These are phyloP conservation scores for Adansonia rubrostipa DNA, from an alignment of 441 rosid genomes.

Conservation along the genomic window DNA sequence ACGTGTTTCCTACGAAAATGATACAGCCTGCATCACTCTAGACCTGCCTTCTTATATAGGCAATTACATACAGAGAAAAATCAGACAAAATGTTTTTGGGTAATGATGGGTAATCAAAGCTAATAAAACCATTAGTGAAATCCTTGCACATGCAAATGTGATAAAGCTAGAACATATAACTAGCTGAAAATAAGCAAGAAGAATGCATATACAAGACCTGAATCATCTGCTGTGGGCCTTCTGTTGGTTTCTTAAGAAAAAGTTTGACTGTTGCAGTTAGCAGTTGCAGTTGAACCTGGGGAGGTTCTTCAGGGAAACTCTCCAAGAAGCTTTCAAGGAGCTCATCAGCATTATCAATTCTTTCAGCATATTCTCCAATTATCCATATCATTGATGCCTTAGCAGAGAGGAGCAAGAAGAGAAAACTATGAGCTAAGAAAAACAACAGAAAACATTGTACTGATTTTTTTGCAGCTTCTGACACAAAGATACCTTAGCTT, in stretches of 20 bases:
- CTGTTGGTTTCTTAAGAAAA: constrained; percentile 97
- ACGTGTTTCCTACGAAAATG: neutral
- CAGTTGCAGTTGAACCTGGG: constrained; percentile 96
- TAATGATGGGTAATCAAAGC: neutral
- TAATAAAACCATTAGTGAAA: neutral
- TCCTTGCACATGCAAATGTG: constrained; percentile 3
- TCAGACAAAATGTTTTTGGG: neutral
- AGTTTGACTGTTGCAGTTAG: constrained; percentile 96
- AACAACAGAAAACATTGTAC: constrained; percentile 22
- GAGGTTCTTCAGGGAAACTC: constrained; percentile 98
- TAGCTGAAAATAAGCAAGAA: constrained; percentile 18
- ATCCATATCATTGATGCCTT: constrained; percentile 99
- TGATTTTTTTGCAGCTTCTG: constrained; percentile 13
- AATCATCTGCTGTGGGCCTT: constrained; percentile 99
- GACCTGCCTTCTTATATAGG: constrained; percentile 8
- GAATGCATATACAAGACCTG: constrained; percentile 56
- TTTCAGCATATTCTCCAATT: constrained; percentile 99
- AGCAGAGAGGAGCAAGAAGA: constrained; percentile 22
- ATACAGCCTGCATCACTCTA: neutral
- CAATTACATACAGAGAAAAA: neutral
- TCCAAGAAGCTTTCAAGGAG: constrained; percentile 99
- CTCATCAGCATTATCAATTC: constrained; percentile 99
- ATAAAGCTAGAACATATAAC: constrained; percentile 21
- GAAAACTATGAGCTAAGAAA: constrained; percentile 22
- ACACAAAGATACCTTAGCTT: constrained; percentile 77